These are phyloP conservation scores for Nigrospora sphaerica DNA, from an alignment of 2,329 filamentous ascomycete genomes.

Conservation along the genomic window DNA sequence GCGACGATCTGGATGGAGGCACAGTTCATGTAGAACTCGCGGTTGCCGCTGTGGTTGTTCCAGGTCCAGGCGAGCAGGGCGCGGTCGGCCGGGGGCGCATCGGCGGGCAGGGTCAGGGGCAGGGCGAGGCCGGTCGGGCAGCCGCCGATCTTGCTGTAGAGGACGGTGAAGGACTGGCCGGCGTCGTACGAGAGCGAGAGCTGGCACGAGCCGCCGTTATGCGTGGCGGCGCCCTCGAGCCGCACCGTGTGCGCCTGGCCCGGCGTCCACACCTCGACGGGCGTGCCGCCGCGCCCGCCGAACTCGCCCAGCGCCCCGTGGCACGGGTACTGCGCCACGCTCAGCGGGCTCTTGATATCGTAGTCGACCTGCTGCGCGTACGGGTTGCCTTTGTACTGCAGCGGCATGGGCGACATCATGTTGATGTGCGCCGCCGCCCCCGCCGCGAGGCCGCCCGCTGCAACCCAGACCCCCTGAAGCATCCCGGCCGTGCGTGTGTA, in stretches of 20 bases:
- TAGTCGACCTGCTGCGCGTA: conserved; percentile 57
- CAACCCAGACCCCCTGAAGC: conserved; percentile 31
- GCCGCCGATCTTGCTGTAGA: conserved; percentile 24
- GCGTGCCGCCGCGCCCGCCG: conserved; percentile 20
- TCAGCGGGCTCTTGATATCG: conserved; percentile 60
- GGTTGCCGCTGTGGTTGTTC: conserved; percentile 71
- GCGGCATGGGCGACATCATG: conserved; percentile 43
- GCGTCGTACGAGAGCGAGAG: conserved; percentile 67
- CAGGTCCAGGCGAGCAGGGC: conserved; percentile 70
- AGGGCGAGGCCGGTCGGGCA: conserved; percentile 44
- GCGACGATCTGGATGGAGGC: conserved; percentile 58
- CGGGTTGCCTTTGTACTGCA: conserved; percentile 46
- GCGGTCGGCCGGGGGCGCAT: conserved; percentile 48
- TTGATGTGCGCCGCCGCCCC: conserved; percentile 47
- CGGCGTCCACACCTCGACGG: conserved; percentile 46
- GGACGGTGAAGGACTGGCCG: conserved; percentile 61
- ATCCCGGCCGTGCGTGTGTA: conserved; percentile 23
- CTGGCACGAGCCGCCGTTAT: conserved; percentile 71
- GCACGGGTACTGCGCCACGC: conserved; percentile 65
- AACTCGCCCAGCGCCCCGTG: conserved; percentile 53
- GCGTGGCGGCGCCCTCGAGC: conserved; percentile 46
- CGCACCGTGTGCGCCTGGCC: conserved; percentile 58
- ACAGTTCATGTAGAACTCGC: conserved; percentile 87
- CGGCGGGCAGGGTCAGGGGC: conserved; percentile 58
- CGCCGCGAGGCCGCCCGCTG: conserved; percentile 6